These are phyloP conservation scores for Rhizopus delemar DNA, from an alignment of 371 early-diverging fungal genomes.

Conservation along the genomic window DNA sequence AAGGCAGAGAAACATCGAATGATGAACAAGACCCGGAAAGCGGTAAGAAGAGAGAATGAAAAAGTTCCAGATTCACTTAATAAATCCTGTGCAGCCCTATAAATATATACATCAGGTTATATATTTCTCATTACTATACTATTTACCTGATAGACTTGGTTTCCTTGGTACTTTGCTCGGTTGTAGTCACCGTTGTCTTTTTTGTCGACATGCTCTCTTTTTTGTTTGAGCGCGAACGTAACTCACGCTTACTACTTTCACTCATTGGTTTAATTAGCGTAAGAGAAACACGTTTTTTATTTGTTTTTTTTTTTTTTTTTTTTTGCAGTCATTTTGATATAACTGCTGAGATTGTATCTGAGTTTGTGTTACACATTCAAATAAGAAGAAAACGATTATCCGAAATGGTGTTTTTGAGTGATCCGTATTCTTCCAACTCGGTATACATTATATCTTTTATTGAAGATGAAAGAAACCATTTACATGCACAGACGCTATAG, in stretches of 20 bases:
- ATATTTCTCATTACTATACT: not conserved
- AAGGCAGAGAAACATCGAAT: slow-evolving; percentile 69
- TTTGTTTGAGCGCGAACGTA: slow-evolving; percentile 41
- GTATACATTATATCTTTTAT: too few species aligned
- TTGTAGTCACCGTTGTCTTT: slow-evolving; percentile 8
- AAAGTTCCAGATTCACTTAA: slow-evolving; percentile 40
- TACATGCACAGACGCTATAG: too few species aligned
- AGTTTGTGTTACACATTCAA: too few species aligned
- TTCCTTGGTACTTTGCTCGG: slow-evolving; percentile 10
- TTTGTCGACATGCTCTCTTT: slow-evolving; percentile 22
- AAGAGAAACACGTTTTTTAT: not conserved
- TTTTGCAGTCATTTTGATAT: too few species aligned
- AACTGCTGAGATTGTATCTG: too few species aligned
- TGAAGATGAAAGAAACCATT: too few species aligned
- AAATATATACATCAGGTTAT: not conserved
- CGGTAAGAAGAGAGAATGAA: slow-evolving; percentile 56
- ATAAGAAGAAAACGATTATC: too few species aligned
- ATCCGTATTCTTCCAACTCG: too few species aligned
- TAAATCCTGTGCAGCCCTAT: slow-evolving; percentile 40
- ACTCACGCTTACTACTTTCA: slow-evolving; percentile 11
- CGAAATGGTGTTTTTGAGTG: too few species aligned
- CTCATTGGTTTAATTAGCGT: not conserved
- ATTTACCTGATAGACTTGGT: slow-evolving; percentile 23
- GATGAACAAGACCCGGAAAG: slow-evolving; percentile 60
- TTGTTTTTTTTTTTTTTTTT: not conserved